Evolutionary conservation across 2,329 filamentous ascomycete genomes (phyloP).

Genomic region (Xylariaceae sp.): DNA sequence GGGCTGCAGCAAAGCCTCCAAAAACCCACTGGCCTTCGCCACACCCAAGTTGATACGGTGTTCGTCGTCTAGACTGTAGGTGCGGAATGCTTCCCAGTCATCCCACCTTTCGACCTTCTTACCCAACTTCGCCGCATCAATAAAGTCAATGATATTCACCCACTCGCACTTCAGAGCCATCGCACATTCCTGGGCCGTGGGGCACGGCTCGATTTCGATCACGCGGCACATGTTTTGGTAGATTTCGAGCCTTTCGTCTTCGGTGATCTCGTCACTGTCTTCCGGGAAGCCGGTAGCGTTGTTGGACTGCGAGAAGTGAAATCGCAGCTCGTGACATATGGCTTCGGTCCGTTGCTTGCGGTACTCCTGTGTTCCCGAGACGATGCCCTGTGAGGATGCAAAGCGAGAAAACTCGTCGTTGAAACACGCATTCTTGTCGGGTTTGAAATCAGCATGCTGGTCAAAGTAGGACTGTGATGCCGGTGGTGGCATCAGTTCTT

Average conservation of each 20-base stretch:
- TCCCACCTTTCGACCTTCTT: conserved; percentile 26
- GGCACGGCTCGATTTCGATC: conserved; percentile 18
- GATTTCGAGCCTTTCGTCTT: conserved; percentile 11
- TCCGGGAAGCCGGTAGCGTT: conserved; percentile 5
- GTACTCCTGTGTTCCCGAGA: conserved; percentile 13
- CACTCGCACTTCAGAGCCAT: conserved; percentile 25
- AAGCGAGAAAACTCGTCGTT: conserved; percentile 33
- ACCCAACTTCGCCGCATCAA: conserved; percentile 24
- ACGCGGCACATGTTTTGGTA: conserved; percentile 28
- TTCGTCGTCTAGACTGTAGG: conserved; percentile 19
- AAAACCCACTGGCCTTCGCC: conserved; percentile 24
- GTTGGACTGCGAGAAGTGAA: conserved; percentile 14
- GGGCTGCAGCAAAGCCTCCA: conserved; percentile 25
- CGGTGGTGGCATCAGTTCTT: conserved; percentile 14
- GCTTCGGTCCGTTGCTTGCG: conserved; percentile 20
- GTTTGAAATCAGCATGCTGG: conserved; percentile 26
- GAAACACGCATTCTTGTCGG: conserved; percentile 25
- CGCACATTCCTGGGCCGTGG: conserved; percentile 23
- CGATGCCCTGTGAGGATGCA: conserved; percentile 31
- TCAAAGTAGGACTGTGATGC: conserved; percentile 33
- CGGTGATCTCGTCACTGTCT: background rate
- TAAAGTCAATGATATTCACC: conserved; percentile 36
- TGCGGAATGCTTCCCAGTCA: conserved; percentile 22
- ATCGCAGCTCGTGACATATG: conserved; percentile 22
- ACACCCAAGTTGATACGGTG: conserved; percentile 19